Evolutionary conservation across 2,329 filamentous ascomycete species (phyloP), one percentile per base, ranked within the genome.

Genomic region (Epichloe typhina): DNA sequence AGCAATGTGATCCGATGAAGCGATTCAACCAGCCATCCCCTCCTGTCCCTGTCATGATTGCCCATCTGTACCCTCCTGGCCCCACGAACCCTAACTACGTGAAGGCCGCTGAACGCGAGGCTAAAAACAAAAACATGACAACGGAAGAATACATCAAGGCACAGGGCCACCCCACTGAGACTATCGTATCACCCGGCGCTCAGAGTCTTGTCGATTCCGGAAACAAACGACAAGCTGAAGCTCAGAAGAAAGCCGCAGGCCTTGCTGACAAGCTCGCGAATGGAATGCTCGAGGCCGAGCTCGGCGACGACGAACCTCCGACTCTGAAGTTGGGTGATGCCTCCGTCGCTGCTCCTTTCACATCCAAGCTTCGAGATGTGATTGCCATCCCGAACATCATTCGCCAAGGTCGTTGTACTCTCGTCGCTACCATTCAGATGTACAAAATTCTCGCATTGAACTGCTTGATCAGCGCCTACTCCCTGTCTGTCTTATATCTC

Each of bases 381-480:
- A 81, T 98, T 60, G 93, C 93, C 38, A 89, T 98, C 52, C 91
- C 93, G 49, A 98, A 98, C 72, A 98, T 98, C 61, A 93, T 98
- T 62, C 87, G 93, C 52, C 93, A 98, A 72, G 93, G 93, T 52
- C 86, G 93, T 55, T 98, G 93, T 73, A 98, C 93, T 7, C 81
- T 98, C 19, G 93, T 98, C 50, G 93, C 93, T 35, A 98, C 93
- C 0, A 97, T 98, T 57, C 93, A 98, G 74, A 98, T 98, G 91
- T 98, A 98, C 82, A 98, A 96, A 78, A 98, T 98, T 61, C 80
- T 98, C 48, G 93, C 93, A 7, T 74, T 98, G 53, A 98, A 98
- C 75, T 98, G 93, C 66, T 75, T 98, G 59, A 98, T 98, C 65
- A 95, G 88, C 59, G 93, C 93, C 38, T 98, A 98, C 80, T 95